These are phyloP conservation scores for Phytomonas francai DNA, from an alignment of 208 protist genomes.

Conservation along the genomic window DNA sequence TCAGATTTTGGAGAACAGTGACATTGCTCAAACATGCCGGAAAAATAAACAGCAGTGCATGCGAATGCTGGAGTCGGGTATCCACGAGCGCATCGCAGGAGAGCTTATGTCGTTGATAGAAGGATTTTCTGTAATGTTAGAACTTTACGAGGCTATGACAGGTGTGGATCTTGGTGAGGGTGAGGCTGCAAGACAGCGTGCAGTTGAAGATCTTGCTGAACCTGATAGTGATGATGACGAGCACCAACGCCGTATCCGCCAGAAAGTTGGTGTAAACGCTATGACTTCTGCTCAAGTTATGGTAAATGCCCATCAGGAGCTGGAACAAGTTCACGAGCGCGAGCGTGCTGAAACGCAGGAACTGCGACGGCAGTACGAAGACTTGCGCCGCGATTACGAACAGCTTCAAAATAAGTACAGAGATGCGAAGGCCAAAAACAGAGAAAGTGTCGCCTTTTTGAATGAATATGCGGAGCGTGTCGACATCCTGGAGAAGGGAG, in stretches of 20 bases:
- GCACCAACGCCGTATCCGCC: constrained; percentile 38
- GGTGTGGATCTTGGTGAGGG: constrained; percentile 79
- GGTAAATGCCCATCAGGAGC: constrained; percentile 69
- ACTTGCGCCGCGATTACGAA: constrained; percentile 71
- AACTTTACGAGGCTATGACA: constrained; percentile 85
- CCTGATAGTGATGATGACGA: constrained; percentile 81
- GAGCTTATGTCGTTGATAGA: constrained; percentile 85
- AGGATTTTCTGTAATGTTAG: constrained; percentile 63
- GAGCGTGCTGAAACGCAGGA: constrained; percentile 52
- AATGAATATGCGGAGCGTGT: constrained; percentile 62
- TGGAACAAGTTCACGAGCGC: constrained; percentile 58
- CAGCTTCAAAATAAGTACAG: constrained; percentile 90
- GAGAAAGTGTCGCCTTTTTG: constrained; percentile 49
- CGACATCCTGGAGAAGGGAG: constrained; percentile 45
- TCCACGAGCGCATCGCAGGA: constrained; percentile 54
- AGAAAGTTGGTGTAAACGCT: constrained; percentile 14
- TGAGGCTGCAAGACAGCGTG: constrained; percentile 41
- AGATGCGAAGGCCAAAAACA: constrained; percentile 88
- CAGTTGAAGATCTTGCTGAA: constrained; percentile 35
- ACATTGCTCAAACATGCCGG: constrained; percentile 79
- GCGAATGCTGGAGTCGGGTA: constrained; percentile 66
- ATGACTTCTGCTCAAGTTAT: constrained; percentile 38
- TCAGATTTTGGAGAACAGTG: constrained; percentile 66
- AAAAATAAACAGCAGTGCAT: constrained; percentile 74
- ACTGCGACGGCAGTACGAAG: constrained; percentile 66